A percentile compares a stretch with the other conserved stretches of the same genome.
Conservation (phyloP, 2,329 filamentous ascomycete species). For the Rhexocercosporidium sp. region DNA sequence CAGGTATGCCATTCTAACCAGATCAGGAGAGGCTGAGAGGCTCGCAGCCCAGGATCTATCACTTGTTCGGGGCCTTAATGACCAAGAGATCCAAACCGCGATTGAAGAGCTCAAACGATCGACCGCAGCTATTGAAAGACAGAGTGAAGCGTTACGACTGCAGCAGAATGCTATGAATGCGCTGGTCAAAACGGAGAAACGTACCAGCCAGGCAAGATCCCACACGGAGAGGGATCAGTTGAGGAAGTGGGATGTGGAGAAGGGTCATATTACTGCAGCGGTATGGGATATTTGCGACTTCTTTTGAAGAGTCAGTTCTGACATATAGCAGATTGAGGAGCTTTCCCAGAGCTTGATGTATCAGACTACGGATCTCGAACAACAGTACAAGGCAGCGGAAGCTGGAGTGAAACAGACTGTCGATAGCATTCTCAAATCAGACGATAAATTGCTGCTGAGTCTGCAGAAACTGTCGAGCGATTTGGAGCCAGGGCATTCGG, state of each 20-base stretch:
- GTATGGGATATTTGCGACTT: slow-evolving; percentile 41
- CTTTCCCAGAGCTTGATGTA: slow-evolving; percentile 54
- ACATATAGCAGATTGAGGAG: slow-evolving; percentile 50
- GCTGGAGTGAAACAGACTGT: slow-evolving; percentile 54
- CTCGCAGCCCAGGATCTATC: slow-evolving; percentile 54
- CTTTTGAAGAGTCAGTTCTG: slow-evolving; percentile 7
- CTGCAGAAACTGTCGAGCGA: slow-evolving; percentile 70
- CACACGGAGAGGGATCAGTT: slow-evolving; percentile 47
- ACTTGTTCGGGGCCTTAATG: slow-evolving; percentile 56
- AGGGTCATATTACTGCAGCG: slow-evolving; percentile 48
- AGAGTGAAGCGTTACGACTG: slow-evolving; percentile 63
- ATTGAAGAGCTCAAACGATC: slow-evolving; percentile 68
- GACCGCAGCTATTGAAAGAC: slow-evolving; percentile 66
- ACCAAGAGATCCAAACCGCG: slow-evolving; percentile 64
- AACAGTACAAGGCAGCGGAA: slow-evolving; percentile 53
- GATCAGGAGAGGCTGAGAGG: slow-evolving; percentile 53
- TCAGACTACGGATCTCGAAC: slow-evolving; percentile 54
- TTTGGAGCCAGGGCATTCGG: slow-evolving; percentile 57
- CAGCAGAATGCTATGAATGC: slow-evolving; percentile 66
- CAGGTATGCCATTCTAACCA: slow-evolving; percentile 58
- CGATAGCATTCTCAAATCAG: slow-evolving; percentile 58
- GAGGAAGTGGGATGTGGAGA: slow-evolving; percentile 48
- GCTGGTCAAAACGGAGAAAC: slow-evolving; percentile 52
- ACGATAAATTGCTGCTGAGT: slow-evolving; percentile 68
- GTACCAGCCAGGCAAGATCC: slow-evolving; percentile 43